Evolutionary conservation across 345 rosid genomes (phyloP), one percentile per base, ranked within the genome.

Genomic region (Arabis alpina): DNA sequence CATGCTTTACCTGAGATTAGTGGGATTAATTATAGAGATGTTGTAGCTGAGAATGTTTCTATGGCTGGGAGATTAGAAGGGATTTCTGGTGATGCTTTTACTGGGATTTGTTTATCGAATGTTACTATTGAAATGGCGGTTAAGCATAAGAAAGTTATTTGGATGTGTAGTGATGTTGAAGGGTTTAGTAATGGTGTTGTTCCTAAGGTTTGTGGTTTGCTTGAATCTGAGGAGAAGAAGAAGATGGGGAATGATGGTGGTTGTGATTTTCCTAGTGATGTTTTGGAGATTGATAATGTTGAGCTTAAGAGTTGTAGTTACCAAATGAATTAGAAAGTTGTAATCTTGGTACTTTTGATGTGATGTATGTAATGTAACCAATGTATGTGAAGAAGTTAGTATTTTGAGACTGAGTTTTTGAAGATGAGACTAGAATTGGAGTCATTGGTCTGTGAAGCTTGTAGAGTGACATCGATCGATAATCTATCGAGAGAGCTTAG

Each of bases 61-160:
- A 54, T 71, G 53, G 70, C 84, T 0, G 93, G 78, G 3, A 72
- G 59, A 12, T 75, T 90, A 2, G 86, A 75, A 2, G 97, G 97
- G 10, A 76, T 85, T 45, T 42, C 73, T 2, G 73, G 74, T 1
- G 77, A 80, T 49, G 74, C 79, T 0, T 77, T 88, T 45, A 86
- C 76, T 2, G 86, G 84, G 32, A 83, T 88, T n/a, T 86, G 96
- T 77, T 82, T 90, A 0, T 90, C 91, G 3, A 85, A 85, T 62
- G 87, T 78, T 14, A 77, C 82, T 0, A 83, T 90, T 8, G 16
- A 42, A 0, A 64, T 90, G 82, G 74, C 80, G 19, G 36, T 53
- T 37, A 75, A 82, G 30, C 82, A 83, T 2, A 74, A 79, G 74
- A 51, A 82, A 30, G 62, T 49, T 16, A 80, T 72, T 23, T 88